phyloP scores from a whole-genome alignment of 208 protist species.

The Acanthamoeba healyi region DNA sequence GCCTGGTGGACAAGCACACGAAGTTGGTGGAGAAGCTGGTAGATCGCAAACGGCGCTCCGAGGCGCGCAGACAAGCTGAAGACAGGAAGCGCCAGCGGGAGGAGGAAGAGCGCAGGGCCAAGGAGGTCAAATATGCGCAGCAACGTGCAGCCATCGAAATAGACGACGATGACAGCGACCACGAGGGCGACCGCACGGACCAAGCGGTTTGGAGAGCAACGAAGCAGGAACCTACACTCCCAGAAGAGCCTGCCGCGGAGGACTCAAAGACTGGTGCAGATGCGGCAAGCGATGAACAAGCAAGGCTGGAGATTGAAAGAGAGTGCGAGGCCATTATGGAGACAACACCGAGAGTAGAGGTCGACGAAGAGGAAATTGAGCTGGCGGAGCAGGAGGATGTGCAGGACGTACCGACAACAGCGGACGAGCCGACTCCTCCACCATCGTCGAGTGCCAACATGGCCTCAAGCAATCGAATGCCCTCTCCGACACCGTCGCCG shows the following conservation, averaged over 20 bases:
- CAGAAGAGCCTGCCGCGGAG: neutral
- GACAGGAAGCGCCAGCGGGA: neutral
- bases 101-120: neutral
- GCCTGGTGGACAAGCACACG: neutral
- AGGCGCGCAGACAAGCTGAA: conserved; percentile 35
- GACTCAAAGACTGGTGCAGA: no score
- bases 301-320: no score
- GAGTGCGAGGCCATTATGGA: no score
- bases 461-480: neutral
- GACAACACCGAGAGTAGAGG: no score
- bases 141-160: neutral
- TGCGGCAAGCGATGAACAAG: no score
- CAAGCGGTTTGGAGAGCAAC: no score
- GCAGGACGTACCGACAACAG: neutral
- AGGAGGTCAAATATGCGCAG: neutral
- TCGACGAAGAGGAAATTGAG: no score
- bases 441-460: neutral
- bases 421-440: neutral
- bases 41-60: neutral
- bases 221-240: neutral
- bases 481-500: neutral
- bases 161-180: conserved; percentile 12
- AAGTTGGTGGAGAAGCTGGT: conserved; percentile 14
- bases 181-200: neutral
- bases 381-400: neutral